Evolutionary conservation across 345 rosid genomes (phyloP).

Genomic region (Gossypium rotundifolium): DNA sequence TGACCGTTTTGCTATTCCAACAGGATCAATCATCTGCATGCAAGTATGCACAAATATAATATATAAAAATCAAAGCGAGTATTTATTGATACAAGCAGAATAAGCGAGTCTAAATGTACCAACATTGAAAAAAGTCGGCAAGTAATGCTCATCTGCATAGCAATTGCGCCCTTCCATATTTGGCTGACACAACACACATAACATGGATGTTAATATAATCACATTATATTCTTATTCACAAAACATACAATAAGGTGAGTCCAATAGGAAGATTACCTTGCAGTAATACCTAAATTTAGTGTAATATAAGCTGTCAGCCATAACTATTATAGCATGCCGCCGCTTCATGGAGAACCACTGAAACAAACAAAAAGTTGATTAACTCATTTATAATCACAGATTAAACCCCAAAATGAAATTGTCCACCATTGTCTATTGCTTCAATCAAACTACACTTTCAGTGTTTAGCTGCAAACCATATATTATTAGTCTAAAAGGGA

Average conservation of each 20-base stretch:
- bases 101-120: constrained; percentile 17
- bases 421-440: neutral
- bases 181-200: constrained; percentile 34
- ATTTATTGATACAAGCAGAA: neutral
- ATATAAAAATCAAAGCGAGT: neutral
- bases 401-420: neutral
- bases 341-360: constrained; percentile 83
- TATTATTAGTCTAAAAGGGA: constrained; percentile 4
- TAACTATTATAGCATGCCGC: constrained; percentile 54
- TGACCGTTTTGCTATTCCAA: constrained; percentile 67
- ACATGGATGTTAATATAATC: neutral
- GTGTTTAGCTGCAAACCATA: neutral
- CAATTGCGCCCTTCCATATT: constrained; percentile 65
- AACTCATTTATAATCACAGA: neutral
- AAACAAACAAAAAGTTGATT: neutral
- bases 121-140: constrained; percentile 58
- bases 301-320: constrained; percentile 63
- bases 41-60: neutral
- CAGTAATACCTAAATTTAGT: constrained; percentile 53
- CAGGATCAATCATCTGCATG: constrained; percentile 56
- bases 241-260: neutral
- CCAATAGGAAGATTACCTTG: constrained; percentile 33
- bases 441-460: neutral
- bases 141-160: constrained; percentile 64
- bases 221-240: neutral